These are phyloP conservation scores for Pseudocercospora macadamiae DNA, from an alignment of 2,329 filamentous ascomycete species.

Conservation along the genomic window DNA sequence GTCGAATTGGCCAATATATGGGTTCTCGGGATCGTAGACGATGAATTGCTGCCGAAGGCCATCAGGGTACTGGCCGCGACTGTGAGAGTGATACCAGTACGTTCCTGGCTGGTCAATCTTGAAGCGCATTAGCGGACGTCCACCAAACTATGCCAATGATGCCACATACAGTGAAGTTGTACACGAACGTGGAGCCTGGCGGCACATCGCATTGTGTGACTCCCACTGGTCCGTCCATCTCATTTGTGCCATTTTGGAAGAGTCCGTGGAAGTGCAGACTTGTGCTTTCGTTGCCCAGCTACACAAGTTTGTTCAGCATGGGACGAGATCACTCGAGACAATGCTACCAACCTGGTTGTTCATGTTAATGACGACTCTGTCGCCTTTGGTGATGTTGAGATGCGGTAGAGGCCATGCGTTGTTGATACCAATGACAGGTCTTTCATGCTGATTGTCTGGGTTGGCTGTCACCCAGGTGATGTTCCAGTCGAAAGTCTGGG, in stretches of 20 bases:
- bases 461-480: slow-evolving; percentile 59
- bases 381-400: slow-evolving; percentile 73
- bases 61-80: slow-evolving; percentile 66
- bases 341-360: slow-evolving; percentile 56
- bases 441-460: slow-evolving; percentile 55
- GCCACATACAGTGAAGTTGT: slow-evolving; percentile 64
- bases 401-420: slow-evolving; percentile 73
- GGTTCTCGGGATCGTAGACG: slow-evolving; percentile 62
- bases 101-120: slow-evolving; percentile 54
- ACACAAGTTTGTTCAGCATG: background rate
- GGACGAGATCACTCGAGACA: background rate
- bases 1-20: slow-evolving; percentile 56
- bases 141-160: background rate
- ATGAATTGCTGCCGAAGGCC: slow-evolving; percentile 69
- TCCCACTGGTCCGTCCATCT: slow-evolving; percentile 72
- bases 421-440: slow-evolving; percentile 70
- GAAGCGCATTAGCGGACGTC: background rate
- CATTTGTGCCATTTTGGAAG: slow-evolving; percentile 73
- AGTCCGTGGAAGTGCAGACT: slow-evolving; percentile 78
- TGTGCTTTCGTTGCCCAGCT: slow-evolving; percentile 64
- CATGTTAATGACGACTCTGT: slow-evolving; percentile 70
- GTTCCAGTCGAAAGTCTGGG: slow-evolving; percentile 37
- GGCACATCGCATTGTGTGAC: slow-evolving; percentile 70
- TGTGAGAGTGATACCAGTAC: slow-evolving; percentile 70
- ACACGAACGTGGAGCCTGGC: slow-evolving; percentile 65